Base-by-base conservation (phyloP, 352 stramenopile species). In the Phytophthora citrophthora region DNA sequence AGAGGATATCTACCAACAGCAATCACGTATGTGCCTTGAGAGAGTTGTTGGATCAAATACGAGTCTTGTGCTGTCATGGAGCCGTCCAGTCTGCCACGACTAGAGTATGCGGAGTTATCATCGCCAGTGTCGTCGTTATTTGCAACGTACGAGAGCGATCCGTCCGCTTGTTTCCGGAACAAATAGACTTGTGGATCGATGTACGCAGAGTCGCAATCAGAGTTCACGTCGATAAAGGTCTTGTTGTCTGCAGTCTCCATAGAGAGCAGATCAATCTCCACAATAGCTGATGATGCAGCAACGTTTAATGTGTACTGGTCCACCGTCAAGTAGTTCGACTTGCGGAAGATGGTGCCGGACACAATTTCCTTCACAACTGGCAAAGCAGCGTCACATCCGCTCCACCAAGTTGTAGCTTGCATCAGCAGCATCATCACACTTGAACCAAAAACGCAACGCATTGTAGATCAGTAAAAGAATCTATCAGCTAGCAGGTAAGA, bases 191-290 rank as follows among this genome's bases (percentile, higher is more conserved):
- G 76, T 15, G 83, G 85, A 67, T 90, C 81, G 39, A 92, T 89
- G 60, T 74, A 90, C 1, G 81, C 79, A 56, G 81, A 92, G 64
- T 92, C 83, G 43, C 83, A 92, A 53, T 92, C 79, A 6, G 29
- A 27, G 59, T 92, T 92, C 10, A 92, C 81, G 46, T 92, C 83
- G 0, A 64, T 48, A 20, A 77, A 77, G 2, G 59, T 73, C 44
- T 47, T 31, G 49, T 77, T 77, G 43, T 77, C 47, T 24, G 54
- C 54, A 5, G 79, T 89, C 65, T 90, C 83, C 70, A 83, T 80
- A 12, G 83, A 89, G 20, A 92, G 55, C 44, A 90, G 59, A 57
- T 92, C 76, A 41, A 92, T 82, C 56, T 90, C 79, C 27, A 92
- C 65, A 10, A 86, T 62, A 7, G 81, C 79, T 0, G 69, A 62